Evolutionary conservation across 345 rosid genomes (phyloP).

Genomic region (Kandelia obovata): DNA sequence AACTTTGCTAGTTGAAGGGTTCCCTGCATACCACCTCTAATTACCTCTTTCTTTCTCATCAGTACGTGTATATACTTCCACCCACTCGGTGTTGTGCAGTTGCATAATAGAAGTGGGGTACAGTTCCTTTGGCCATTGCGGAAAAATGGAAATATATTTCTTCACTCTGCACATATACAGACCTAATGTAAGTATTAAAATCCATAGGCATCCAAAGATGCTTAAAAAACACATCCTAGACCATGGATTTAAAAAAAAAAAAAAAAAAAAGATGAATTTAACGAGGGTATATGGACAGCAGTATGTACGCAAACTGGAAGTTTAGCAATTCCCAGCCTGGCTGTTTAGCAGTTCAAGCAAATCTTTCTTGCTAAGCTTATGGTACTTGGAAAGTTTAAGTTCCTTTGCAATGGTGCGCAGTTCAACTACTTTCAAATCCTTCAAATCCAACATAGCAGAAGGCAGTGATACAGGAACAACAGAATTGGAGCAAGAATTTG

Average conservation of each 20-base stretch:
- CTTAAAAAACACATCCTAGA: neutral
- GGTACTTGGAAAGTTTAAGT: neutral
- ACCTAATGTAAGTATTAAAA: too few species aligned
- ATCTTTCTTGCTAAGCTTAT: constrained; percentile 4
- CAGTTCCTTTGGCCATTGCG: too few species aligned
- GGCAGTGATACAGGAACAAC: constrained; percentile 6
- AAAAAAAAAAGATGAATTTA: too few species aligned
- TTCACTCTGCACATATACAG: too few species aligned
- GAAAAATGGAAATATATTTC: too few species aligned
- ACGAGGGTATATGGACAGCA: neutral
- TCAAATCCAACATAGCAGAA: constrained; percentile 28
- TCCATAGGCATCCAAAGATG: neutral
- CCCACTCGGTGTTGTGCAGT: too few species aligned
- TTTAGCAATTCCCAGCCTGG: neutral
- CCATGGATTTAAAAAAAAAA: neutral
- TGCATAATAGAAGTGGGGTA: too few species aligned
- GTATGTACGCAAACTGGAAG: neutral
- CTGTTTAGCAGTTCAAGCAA: constrained; percentile 3
- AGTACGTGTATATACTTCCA: too few species aligned
- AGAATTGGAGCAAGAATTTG: constrained; percentile 20
- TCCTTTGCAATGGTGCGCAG: constrained; percentile 7
- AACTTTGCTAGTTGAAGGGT: too few species aligned
- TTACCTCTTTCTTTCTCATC: too few species aligned
- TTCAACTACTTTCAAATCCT: constrained; percentile 28
- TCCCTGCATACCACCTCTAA: too few species aligned